Conservation (phyloP, 2,329 filamentous ascomycete species). For the Corynespora cassiicola region DNA sequence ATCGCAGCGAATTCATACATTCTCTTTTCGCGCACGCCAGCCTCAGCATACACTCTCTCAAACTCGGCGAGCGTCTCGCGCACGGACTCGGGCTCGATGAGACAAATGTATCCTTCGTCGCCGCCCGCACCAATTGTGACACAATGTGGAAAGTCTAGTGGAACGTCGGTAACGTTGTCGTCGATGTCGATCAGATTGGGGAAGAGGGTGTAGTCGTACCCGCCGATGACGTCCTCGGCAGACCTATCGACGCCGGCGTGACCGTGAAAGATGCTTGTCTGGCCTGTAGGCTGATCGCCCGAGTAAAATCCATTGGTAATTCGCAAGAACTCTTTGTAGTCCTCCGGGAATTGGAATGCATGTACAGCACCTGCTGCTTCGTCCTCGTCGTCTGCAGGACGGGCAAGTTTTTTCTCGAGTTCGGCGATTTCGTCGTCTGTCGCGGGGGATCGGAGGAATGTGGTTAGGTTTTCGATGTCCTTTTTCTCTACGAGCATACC, state of each 20-base stretch:
- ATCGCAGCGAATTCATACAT: conserved; percentile 7
- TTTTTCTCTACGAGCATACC: too few relatives aligned
- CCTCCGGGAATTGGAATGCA: conserved; percentile 6
- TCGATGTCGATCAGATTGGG: not conserved
- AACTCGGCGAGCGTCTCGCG: not conserved
- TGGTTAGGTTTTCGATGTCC: not conserved
- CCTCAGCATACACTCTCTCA: conserved; percentile 1
- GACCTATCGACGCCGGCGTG: not conserved
- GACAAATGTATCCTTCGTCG: conserved; percentile 7
- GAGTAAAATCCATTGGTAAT: conserved; percentile 9
- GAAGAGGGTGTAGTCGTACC: too few relatives aligned
- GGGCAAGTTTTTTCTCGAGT: conserved; percentile 5
- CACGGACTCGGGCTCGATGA: conserved; percentile 7
- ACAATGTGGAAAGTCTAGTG: not conserved
- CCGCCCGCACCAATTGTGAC: conserved; percentile 10
- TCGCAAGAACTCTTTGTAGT: conserved; percentile 10
- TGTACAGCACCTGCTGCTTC: too few relatives aligned
- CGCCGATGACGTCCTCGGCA: not conserved
- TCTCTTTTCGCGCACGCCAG: conserved; percentile 2
- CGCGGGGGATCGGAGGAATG: conserved; percentile 1
- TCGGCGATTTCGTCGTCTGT: conserved; percentile 1
- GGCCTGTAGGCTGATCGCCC: not conserved
- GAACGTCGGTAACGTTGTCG: conserved; percentile 1
- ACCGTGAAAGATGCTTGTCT: not conserved
- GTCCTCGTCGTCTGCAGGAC: not conserved